Base-by-base conservation (phyloP, 495 filamentous ascomycete species). In the Tuber umbilicatum region DNA sequence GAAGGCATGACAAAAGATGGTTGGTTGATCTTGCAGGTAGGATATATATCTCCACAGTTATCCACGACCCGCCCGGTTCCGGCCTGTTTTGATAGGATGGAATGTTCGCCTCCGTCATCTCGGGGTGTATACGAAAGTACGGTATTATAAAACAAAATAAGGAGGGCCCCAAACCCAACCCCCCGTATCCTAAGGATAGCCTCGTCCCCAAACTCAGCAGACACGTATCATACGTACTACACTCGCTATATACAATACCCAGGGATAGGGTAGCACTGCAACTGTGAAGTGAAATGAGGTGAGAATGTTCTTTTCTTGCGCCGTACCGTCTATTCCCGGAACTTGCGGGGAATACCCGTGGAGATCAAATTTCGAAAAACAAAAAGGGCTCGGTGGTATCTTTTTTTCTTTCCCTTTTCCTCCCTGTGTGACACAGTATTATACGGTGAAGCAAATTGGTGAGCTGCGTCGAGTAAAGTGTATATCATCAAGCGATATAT, bases 11-110 rank as follows among this genome's bases (percentile, higher is more conserved):
- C 16, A 45, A 60, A 60, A 60, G 12, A 60, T 16, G 12, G n/a
- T 60, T 31, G 50, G 50, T n/a, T 4, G 16, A 60, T 60, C 50
- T 31, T 31, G 50, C 21, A 60, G 21, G 50, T 10, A 60, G 21
- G 50, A 31, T 60, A 60, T 50, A 50, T 60, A 60, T 31, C 50
- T 27, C 50, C 50, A 60, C 50, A 60, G 27, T 60, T 60, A 60
- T 31, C 50, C 7, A 60, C 50, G 10, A 31, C 50, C 50, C n/a
- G n/a, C 50, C n/a, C 27, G 27, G 21, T 50, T 50, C 47, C 47
- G 23, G 23, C 47, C 47, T n/a, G 23, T 50, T 50, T 50, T 23
- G n/a, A 50, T 50, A 50, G 9, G 42, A 50, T n/a, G 21, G 47
- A n/a, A 50, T 5, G n/a, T 4, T 60, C 50, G 12, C 50, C 3